Conservation (phyloP, 1,284 basidiomycete genomes). For the Prillingera fragicola region DNA sequence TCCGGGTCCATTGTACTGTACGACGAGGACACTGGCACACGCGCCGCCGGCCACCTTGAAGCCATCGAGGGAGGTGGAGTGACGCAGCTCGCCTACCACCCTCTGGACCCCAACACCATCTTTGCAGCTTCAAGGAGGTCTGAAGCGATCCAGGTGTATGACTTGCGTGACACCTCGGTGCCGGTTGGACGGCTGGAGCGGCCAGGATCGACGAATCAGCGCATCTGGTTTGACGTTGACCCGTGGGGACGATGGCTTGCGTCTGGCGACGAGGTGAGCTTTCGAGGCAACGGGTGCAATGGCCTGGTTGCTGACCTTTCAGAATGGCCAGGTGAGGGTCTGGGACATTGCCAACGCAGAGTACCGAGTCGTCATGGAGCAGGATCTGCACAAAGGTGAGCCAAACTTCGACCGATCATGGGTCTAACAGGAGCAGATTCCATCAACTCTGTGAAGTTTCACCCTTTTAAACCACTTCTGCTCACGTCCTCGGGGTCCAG, state of each 20-base stretch:
- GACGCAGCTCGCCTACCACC: slow-evolving; percentile 79
- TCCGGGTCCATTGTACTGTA: slow-evolving; percentile 68
- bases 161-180: slow-evolving; percentile 58
- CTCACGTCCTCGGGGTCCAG: slow-evolving; percentile 36
- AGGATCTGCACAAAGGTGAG: slow-evolving; percentile 18
- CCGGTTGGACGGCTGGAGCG: slow-evolving; percentile 23
- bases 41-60: slow-evolving; percentile 60
- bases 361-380: slow-evolving; percentile 13
- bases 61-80: slow-evolving; percentile 58
- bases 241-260: slow-evolving; percentile 62
- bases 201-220: slow-evolving; percentile 63
- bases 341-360: slow-evolving; percentile 32
- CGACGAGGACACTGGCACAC: slow-evolving; percentile 56
- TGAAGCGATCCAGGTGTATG: slow-evolving; percentile 66
- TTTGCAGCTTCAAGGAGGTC: slow-evolving; percentile 71
- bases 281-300: too few relatives aligned
- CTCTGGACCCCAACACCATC: slow-evolving; percentile 61
- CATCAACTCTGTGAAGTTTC: slow-evolving; percentile 39
- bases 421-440: slow-evolving; percentile 33
- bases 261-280: slow-evolving; percentile 63
- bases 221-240: slow-evolving; percentile 70
- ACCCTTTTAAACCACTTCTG: slow-evolving; percentile 36
- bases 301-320: not conserved
- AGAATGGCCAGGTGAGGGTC: slow-evolving; percentile 33
- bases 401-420: too few relatives aligned